Base-by-base conservation (phyloP, 2,329 filamentous ascomycete genomes). In the Capronia epimyces region DNA sequence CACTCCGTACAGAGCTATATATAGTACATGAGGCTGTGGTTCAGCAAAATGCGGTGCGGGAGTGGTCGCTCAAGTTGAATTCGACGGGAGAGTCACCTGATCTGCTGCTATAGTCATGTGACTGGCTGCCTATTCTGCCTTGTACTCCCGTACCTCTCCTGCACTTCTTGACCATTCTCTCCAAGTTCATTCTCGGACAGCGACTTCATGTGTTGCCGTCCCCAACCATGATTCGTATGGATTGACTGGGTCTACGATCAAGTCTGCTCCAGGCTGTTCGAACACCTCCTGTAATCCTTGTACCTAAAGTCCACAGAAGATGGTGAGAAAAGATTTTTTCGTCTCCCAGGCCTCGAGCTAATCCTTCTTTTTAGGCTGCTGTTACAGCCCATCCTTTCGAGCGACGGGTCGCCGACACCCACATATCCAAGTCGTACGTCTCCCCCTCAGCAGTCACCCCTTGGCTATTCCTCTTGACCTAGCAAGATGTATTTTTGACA, bases 401-500 rank as follows among this genome's bases (percentile, higher is more conserved):
- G 63, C 78, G 79, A 66, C 87, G 87, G 66, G 82, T 94, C 51
- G 85, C 90, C 61, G 85, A 90, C 61, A 82, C 90, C 63, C 91
- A 89, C 66, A 82, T 88, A 43, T 86, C 87, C 27, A 98, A 97
- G 72, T 88, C 83, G 93, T 95, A 83, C 73, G 84, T 79, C 42
- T 52, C 34, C 25, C 15, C 8, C 10, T 15, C 5, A 4, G n/a
- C 2, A n/a, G 31, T 16, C 49, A 46, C 49, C 47, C 22, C 50
- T 55, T 41, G 64, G 48, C 44, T 25, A 48, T 41, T 56, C 64
- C 59, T 64, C 64, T 64, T 62, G 68, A 64, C 63, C 65, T 74
- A 63, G 75, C 77, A 95, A 95, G 90, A 94, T 87, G 80, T 66
- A 76, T 78, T 74, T 74, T 78, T 83, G 84, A 87, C 84, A 94